Evolutionary conservation across 2,329 filamentous ascomycete genomes (phyloP).

Genomic region (Talaromyces funiculosus): DNA sequence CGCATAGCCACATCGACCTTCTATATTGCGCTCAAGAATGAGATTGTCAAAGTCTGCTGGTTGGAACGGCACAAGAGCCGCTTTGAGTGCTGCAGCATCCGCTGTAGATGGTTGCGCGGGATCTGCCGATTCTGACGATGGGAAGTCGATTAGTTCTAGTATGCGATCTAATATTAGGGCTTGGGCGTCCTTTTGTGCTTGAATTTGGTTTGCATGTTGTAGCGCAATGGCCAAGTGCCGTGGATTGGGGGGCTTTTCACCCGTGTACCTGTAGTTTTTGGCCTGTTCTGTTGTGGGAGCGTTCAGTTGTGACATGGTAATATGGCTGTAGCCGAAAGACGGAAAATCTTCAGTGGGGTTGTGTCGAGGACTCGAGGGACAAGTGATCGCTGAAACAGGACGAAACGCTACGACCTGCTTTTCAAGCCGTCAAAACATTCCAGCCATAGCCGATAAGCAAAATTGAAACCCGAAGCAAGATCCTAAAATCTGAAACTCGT

Average conservation of each 20-base stretch:
- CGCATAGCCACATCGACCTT: conserved; percentile 74
- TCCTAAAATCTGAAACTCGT: not conserved
- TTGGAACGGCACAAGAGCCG: conserved; percentile 67
- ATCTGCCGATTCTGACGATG: conserved; percentile 48
- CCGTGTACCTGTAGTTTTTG: conserved; percentile 27
- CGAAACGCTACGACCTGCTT: not conserved
- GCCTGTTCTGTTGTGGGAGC: conserved; percentile 14
- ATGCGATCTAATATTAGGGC: conserved; percentile 65
- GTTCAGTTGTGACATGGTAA: not conserved
- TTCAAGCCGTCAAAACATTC: too few relatives aligned
- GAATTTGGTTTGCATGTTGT: conserved; percentile 74
- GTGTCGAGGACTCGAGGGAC: not conserved
- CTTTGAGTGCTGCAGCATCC: conserved; percentile 62
- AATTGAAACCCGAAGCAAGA: not conserved
- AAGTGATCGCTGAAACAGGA: not conserved
- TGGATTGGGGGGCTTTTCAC: conserved; percentile 29
- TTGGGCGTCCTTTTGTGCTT: conserved; percentile 75
- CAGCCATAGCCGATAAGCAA: not conserved
- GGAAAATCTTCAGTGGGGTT: not conserved
- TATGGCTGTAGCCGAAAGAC: not conserved
- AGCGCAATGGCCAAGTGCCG: conserved; percentile 60
- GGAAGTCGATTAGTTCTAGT: conserved; percentile 63
- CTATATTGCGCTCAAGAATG: conserved; percentile 81
- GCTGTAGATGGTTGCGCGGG: conserved; percentile 49
- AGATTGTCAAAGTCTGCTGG: conserved; percentile 85